Evolutionary conservation across 495 filamentous ascomycete species (phyloP).

Genomic region (Mycothermus thermophilus): DNA sequence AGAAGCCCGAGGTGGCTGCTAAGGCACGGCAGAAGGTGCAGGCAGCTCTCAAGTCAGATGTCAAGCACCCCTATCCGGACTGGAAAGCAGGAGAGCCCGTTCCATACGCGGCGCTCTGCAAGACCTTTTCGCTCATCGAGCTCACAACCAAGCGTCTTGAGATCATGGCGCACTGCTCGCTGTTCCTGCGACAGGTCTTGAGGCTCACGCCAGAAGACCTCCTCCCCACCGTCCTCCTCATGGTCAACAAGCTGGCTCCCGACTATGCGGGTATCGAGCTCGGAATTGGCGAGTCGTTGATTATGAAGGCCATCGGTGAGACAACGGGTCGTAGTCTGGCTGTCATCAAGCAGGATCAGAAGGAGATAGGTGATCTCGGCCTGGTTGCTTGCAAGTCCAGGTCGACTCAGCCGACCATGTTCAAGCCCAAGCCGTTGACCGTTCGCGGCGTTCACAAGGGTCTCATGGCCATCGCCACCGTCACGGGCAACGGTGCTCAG

Average conservation of each 20-base stretch:
- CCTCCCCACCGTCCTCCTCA: constrained; percentile 74
- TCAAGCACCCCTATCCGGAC: constrained; percentile 79
- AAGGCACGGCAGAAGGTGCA: constrained; percentile 80
- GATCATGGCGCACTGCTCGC: constrained; percentile 75
- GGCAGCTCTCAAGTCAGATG: constrained; percentile 46
- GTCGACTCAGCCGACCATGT: constrained; percentile 90
- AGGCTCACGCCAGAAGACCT: constrained; percentile 82
- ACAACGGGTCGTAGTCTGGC: constrained; percentile 74
- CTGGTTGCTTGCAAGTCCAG: constrained; percentile 90
- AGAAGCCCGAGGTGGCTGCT: constrained; percentile 58
- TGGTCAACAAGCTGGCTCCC: constrained; percentile 95
- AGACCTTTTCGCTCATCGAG: constrained; percentile 85
- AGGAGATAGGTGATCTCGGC: constrained; percentile 89
- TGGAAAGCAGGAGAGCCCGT: constrained; percentile 82
- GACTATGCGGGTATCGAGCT: constrained; percentile 94
- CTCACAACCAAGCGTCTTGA: constrained; percentile 80
- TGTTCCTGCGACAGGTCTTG: constrained; percentile 85
- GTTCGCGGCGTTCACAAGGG: constrained; percentile 77
- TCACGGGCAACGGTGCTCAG: constrained; percentile 77
- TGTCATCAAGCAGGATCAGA: constrained; percentile 86
- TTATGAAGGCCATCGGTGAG: constrained; percentile 97
- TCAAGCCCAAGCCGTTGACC: constrained; percentile 86
- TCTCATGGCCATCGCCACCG: constrained; percentile 74
- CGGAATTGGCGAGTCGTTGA: constrained; percentile 90
- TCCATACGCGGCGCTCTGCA: constrained; percentile 89